These are phyloP conservation scores for Triticum aestivum DNA, from an alignment of 176 grass and related monocot species.

Conservation along the genomic window IWGSC_CS_RefSeq_v2.1 NC_057800.1:65173313-65173812, in stretches of 20 bases:
- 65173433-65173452: conserved; percentile 52
- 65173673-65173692: conserved; percentile 1
- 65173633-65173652: neutral
- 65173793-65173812: neutral
- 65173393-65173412: conserved; percentile 53
- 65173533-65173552: conserved; percentile 34
- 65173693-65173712: neutral
- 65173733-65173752: neutral
- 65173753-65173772: too few species aligned
- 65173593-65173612: conserved; percentile 3
- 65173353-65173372: conserved; percentile 43
- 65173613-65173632: neutral
- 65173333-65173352: conserved; percentile 52
- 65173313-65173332: conserved; percentile 84
- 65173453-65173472: conserved; percentile 63
- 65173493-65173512: conserved; percentile 56
- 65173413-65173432: conserved; percentile 49
- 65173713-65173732: neutral
- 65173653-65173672: conserved; percentile 15
- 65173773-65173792: neutral
- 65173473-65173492: conserved; percentile 38
- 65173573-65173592: neutral
- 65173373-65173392: conserved; percentile 37
- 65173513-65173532: conserved; percentile 32
- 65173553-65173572: neutral